phyloP scores from a whole-genome alignment of 1,284 basidiomycete genomes.

The Mycena sp. region DNA sequence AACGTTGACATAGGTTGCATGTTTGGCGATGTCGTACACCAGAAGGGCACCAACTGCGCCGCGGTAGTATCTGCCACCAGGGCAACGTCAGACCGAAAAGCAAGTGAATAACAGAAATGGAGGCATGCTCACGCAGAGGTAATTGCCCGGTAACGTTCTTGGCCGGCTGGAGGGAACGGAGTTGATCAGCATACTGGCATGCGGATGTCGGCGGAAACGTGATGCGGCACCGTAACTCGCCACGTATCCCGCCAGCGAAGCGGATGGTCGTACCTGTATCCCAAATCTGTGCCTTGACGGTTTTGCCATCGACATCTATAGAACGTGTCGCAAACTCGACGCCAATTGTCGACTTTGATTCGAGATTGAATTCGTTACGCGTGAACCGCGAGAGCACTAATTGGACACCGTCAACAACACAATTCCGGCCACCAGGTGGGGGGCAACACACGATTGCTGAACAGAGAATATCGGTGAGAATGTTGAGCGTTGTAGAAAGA shows the following conservation, averaged over 20 bases:
- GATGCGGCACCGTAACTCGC: slow-evolving; percentile 1
- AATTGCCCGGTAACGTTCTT: slow-evolving; percentile 98
- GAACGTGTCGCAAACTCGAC: slow-evolving; percentile 99
- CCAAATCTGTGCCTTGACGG: slow-evolving; percentile 99
- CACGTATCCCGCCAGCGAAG: slow-evolving; percentile 1
- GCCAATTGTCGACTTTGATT: slow-evolving; percentile 98
- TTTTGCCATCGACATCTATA: slow-evolving; percentile 95
- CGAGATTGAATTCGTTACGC: slow-evolving; percentile 98
- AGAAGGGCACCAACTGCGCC: slow-evolving; percentile 95
- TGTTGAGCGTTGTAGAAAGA: slow-evolving; percentile 31
- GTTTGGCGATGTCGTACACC: slow-evolving; percentile 95
- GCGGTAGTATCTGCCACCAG: slow-evolving; percentile 86
- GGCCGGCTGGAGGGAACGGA: slow-evolving; percentile 74
- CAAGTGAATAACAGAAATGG: background rate
- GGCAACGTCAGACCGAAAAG: slow-evolving; percentile 9
- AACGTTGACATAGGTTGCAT: slow-evolving; percentile 95
- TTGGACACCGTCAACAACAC: background rate
- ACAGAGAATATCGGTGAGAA: slow-evolving; percentile 8
- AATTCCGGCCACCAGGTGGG: background rate
- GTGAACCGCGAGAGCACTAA: slow-evolving; percentile 95
- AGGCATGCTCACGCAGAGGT: slow-evolving; percentile 84
- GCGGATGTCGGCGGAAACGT: background rate
- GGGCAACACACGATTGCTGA: slow-evolving; percentile 50
- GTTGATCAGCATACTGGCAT: slow-evolving; percentile 18
- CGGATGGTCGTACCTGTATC: slow-evolving; percentile 81